A percentile compares a stretch with the other conserved stretches of the same genome.
These are phyloP conservation scores for Neolecta irregularis DNA, from an alignment of 1,139 yeast species.

Conservation along the genomic window DNA sequence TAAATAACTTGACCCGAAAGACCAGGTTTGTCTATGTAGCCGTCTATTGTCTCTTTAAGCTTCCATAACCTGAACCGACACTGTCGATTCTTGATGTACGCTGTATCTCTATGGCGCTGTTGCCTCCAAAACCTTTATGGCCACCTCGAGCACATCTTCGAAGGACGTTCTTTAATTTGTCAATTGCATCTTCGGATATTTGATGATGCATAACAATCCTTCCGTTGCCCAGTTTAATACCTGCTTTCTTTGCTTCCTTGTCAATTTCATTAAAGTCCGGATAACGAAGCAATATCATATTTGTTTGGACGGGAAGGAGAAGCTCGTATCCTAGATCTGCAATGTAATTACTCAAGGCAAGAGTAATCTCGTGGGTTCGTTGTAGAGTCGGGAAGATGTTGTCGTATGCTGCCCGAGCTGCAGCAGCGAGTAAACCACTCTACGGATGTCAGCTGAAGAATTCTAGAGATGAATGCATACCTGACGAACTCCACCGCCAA, in stretches of 20 bases:
- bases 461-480: too few relatives aligned
- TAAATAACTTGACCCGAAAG: too few relatives aligned
- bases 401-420: constrained; percentile 68
- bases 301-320: constrained; percentile 70
- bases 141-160: too few relatives aligned
- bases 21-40: too few relatives aligned
- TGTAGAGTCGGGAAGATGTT: constrained; percentile 42
- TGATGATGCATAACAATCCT: constrained; percentile 82
- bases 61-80: too few relatives aligned
- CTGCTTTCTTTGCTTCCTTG: constrained; percentile 42
- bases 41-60: too few relatives aligned
- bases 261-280: constrained; percentile 41
- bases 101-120: too few relatives aligned
- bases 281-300: constrained; percentile 67
- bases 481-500: constrained; percentile 92
- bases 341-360: constrained; percentile 56
- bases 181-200: constrained; percentile 48
- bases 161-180: constrained; percentile 50
- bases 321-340: constrained; percentile 37
- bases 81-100: too few relatives aligned
- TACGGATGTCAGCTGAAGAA: too few relatives aligned
- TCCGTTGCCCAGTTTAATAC: constrained; percentile 51
- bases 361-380: constrained; percentile 46
- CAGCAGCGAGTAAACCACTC: constrained; percentile 65
- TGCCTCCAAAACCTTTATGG: too few relatives aligned